A percentile compares a stretch with the other conserved stretches of the same genome.
Conservation (phyloP, 1,284 basidiomycete species). For the Vanrija pseudolonga region DNA sequence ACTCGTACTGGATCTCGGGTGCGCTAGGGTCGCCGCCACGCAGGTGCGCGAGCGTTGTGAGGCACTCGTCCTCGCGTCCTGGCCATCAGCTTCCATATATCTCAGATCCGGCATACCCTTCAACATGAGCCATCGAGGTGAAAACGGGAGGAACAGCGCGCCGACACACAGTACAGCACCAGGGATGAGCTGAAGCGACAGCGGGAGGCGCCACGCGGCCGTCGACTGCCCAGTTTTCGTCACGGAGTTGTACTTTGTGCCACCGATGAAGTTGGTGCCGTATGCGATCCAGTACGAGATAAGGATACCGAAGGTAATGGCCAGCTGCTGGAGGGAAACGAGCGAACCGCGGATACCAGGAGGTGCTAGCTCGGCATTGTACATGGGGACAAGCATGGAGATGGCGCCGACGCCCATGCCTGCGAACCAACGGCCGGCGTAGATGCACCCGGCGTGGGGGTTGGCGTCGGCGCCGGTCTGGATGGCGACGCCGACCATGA, state of each 20-base stretch:
- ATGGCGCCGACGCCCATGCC: slow-evolving; percentile 48
- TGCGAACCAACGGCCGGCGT: slow-evolving; percentile 43
- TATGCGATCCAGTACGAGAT: slow-evolving; percentile 61
- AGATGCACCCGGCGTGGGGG: slow-evolving; percentile 32
- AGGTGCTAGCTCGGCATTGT: slow-evolving; percentile 72
- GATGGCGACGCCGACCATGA: slow-evolving; percentile 41
- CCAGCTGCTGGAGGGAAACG: slow-evolving; percentile 74
- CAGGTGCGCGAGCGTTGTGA: slow-evolving; percentile 61
- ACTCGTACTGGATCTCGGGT: slow-evolving; percentile 71
- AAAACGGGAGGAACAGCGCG: slow-evolving; percentile 49
- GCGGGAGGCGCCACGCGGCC: slow-evolving; percentile 67
- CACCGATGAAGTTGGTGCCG: slow-evolving; percentile 50
- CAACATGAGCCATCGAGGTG: slow-evolving; percentile 58
- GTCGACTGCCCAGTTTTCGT: slow-evolving; percentile 25
- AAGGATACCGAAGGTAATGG: slow-evolving; percentile 61
- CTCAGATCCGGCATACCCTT: slow-evolving; percentile 48
- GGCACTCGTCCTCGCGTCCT: slow-evolving; percentile 68
- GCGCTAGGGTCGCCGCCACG: slow-evolving; percentile 59
- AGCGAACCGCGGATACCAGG: slow-evolving; percentile 77
- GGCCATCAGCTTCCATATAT: slow-evolving; percentile 47
- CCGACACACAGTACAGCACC: slow-evolving; percentile 31
- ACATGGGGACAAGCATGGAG: slow-evolving; percentile 52
- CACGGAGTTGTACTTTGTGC: slow-evolving; percentile 16
- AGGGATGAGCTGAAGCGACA: slow-evolving; percentile 68
- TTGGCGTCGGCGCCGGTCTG: slow-evolving; percentile 37